Conservation (phyloP, 177 flowering plant species). For the Vitis hybrid region DNA sequence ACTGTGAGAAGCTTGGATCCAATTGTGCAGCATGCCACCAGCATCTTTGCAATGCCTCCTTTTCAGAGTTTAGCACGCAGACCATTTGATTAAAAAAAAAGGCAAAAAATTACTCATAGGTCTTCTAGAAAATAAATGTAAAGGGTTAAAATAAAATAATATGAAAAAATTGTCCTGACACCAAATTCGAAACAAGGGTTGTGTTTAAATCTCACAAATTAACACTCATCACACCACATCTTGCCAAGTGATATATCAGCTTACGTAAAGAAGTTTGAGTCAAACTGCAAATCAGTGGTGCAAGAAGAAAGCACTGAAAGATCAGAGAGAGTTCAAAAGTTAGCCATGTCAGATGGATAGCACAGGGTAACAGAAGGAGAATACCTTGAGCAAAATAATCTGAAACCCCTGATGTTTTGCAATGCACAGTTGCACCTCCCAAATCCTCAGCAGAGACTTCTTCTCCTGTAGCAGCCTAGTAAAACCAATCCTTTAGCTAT, state of each 20-base stretch:
- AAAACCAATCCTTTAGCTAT: constrained; percentile 39
- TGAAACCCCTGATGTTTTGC: constrained; percentile 94
- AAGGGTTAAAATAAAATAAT: neutral
- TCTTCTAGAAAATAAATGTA: neutral
- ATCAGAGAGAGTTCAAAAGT: neutral
- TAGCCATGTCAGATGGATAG: neutral
- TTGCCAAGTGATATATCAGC: too few relatives aligned
- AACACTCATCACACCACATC: too few relatives aligned
- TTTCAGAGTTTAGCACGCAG: too few relatives aligned
- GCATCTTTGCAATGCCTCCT: too few relatives aligned
- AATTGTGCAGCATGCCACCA: too few relatives aligned
- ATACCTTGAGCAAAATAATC: constrained; percentile 95
- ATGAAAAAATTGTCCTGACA: neutral
- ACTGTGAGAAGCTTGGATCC: too few relatives aligned
- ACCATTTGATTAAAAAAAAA: too few relatives aligned
- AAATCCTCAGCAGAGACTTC: constrained; percentile 94
- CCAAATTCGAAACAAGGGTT: too few relatives aligned
- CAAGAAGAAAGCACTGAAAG: neutral
- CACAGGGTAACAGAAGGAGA: neutral
- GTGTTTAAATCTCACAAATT: too few relatives aligned
- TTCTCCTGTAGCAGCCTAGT: constrained; percentile 98
- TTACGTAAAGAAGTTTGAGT: neutral
- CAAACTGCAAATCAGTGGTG: neutral
- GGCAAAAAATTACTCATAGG: neutral
- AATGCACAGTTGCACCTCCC: constrained; percentile 91